Evolutionary conservation across 2,329 filamentous ascomycete genomes (phyloP), one percentile per base, ranked within the genome.

Genomic region (Rutstroemia sp.): DNA sequence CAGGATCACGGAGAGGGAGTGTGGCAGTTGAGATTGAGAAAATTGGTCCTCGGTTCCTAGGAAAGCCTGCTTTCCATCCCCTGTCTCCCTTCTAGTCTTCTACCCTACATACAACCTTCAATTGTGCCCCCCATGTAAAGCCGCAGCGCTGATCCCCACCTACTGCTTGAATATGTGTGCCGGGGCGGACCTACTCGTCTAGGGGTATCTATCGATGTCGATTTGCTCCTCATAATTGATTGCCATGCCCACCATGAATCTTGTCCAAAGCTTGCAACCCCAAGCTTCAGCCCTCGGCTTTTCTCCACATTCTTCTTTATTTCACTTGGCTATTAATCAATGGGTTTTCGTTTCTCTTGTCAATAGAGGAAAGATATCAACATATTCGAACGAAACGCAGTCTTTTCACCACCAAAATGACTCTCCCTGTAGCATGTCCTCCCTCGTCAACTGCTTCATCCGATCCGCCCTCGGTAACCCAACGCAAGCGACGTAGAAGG

Each of bases 401-500:
- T 7, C 8, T 53, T 46, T 55, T 40, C 47, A 27, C 44, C 23
- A 36, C 44, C 59, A 65, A 56, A 57, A 69, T 69, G 67, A 69
- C 68, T 48, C 60, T 69, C 36, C 67, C 68, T 30, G 59, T 69
- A 55, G 61, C 66, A 57, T 69, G 67, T 60, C 66, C 67, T 57
- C 63, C 66, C 10, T 38, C 63, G 48, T 64, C 65, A 25, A 47
- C 44, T 42, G 60, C 56, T 30, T 57, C 61, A 14, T 60, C 63
- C 54, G 65, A 66, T 54, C 65, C 64, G 44, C 64, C 67, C 34
- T 62, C 65, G 39, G 65, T 65, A 44, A 65, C 65, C 60, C 68
- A 69, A 52, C 66, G 68, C 51, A 70, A 96, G 78, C 84, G 92
- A 69, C 86, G 91, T 76, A 88, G 92, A 80, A 84, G 92, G 75